Conservation (phyloP, 306 rosid genomes). For the Canavalia ensiformis region DNA sequence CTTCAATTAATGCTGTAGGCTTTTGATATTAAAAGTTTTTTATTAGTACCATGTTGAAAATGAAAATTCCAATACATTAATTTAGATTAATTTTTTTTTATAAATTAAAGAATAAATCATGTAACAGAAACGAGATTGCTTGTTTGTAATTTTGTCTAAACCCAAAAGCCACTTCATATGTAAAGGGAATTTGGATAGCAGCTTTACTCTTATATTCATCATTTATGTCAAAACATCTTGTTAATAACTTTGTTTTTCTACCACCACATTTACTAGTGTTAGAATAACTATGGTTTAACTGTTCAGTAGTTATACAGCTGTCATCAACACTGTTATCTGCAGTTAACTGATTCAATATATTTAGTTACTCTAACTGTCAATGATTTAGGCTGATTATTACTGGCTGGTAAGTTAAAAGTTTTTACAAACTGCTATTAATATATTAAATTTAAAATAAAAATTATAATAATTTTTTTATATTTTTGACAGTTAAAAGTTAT, state of each 20-base stretch:
- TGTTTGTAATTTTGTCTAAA: conserved; percentile 3
- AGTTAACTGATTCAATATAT: no score
- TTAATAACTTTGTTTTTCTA: background rate
- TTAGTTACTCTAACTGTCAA: background rate
- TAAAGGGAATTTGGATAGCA: conserved; percentile 15
- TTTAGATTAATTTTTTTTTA: background rate
- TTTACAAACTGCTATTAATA: no score
- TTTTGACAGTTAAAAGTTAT: no score
- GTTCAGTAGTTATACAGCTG: background rate
- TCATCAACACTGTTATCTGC: background rate
- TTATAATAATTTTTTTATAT: no score
- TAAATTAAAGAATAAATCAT: conserved; percentile 8
- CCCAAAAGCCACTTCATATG: background rate
- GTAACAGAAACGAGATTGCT: conserved; percentile 1
- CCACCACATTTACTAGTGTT: background rate
- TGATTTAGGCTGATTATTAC: background rate
- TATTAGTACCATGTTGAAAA: conserved; percentile 27
- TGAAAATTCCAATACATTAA: conserved; percentile 32
- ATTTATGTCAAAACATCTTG: background rate
- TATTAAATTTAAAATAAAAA: no score
- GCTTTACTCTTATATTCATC: conserved; percentile 1
- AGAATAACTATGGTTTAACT: background rate
- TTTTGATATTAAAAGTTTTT: background rate
- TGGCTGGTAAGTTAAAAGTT: background rate
- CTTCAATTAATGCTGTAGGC: background rate